A percentile compares a stretch with the other conserved stretches of the same genome.
phyloP scores from a whole-genome alignment of 257 asterid species.

The Apocynum venetum region DNA sequence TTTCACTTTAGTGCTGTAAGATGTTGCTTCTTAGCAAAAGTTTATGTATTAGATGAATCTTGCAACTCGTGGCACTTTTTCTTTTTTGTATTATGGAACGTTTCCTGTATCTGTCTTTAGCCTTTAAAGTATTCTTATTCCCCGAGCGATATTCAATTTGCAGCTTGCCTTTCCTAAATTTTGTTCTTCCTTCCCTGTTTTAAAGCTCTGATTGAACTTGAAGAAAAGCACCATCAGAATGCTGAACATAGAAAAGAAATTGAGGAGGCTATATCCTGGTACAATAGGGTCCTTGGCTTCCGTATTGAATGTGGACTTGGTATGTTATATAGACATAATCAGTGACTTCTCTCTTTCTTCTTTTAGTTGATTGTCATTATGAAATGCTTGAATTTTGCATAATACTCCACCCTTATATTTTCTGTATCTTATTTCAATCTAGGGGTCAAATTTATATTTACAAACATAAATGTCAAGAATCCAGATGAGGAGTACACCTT shows the following conservation, averaged over 20 bases:
- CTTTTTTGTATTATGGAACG: background rate
- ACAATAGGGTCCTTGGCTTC: conserved; percentile 78
- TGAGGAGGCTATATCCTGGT: conserved; percentile 90
- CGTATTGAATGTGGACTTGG: conserved; percentile 86
- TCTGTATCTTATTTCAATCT: background rate
- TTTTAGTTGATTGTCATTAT: conserved; percentile 1
- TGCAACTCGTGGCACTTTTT: background rate
- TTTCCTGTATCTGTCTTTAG: background rate
- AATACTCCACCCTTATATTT: background rate
- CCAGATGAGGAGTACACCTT: conserved; percentile 70
- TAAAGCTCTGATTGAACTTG: conserved; percentile 50
- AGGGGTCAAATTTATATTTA: conserved; percentile 88
- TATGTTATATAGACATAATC: conserved; percentile 22
- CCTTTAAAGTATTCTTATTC: background rate
- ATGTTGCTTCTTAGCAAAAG: background rate
- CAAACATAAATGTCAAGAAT: conserved; percentile 53
- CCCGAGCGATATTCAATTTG: background rate
- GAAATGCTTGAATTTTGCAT: conserved; percentile 10
- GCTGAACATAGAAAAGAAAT: conserved; percentile 50
- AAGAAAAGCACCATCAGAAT: conserved; percentile 47
- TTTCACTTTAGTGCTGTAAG: background rate
- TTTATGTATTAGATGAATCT: background rate
- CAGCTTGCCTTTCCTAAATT: conserved; percentile 16
- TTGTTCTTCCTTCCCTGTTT: conserved; percentile 12
- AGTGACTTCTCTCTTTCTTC: background rate